Evolutionary conservation across 2,329 filamentous ascomycete genomes (phyloP).

Genomic region (Microsporum canis): DNA sequence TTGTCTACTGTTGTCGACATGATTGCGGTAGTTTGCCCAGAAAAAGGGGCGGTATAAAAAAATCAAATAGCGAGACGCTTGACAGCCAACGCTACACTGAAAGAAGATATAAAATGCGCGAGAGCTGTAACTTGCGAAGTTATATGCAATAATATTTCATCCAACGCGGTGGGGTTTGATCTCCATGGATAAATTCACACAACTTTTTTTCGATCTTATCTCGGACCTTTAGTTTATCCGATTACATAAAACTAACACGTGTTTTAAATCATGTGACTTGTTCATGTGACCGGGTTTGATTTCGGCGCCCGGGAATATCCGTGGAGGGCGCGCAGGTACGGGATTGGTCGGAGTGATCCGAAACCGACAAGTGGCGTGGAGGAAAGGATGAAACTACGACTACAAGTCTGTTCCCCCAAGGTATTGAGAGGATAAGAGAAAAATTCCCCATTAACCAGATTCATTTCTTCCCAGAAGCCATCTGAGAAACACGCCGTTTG

Average conservation of each 20-base stretch:
- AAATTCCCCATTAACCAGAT: not conserved
- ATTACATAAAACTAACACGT: not conserved
- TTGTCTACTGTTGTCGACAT: conserved; percentile 99
- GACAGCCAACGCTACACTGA: not conserved
- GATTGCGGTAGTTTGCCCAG: conserved; percentile 8
- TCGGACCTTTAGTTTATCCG: not conserved
- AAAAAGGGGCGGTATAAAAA: not conserved
- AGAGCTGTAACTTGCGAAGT: not conserved
- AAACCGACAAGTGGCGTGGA: not conserved
- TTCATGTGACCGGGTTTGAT: not conserved
- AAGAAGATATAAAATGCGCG: not conserved
- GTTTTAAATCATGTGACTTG: not conserved
- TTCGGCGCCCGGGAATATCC: conserved; percentile 4
- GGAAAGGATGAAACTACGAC: conserved; percentile 3
- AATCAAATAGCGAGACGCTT: not conserved
- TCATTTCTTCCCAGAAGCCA: not conserved
- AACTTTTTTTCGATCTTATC: not conserved
- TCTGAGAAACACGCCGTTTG: not conserved
- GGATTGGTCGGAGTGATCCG: not conserved
- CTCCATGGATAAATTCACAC: not conserved
- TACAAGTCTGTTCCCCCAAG: not conserved
- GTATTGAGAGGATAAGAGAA: not conserved
- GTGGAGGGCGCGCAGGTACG: not conserved
- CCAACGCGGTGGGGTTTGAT: not conserved
- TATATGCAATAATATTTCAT: not conserved